Percentiles rank a stretch among this genome's conserved stretches.
Evolutionary conservation across 371 early-diverging fungal genomes (phyloP).

Genomic region (Mucor velutinosus): DNA sequence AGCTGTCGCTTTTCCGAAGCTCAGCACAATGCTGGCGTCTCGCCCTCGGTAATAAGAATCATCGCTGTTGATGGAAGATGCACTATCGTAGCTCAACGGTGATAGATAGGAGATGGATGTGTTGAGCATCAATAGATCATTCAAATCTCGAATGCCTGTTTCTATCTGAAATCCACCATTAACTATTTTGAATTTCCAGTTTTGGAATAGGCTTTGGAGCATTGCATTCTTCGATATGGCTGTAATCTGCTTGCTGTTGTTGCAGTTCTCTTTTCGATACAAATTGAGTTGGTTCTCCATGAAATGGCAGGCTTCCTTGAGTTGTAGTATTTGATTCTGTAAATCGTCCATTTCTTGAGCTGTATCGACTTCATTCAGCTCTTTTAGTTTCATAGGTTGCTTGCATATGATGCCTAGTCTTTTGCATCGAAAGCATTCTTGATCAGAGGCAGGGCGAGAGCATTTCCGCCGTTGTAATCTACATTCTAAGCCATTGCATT

Average conservation of each 20-base stretch:
- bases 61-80: not conserved
- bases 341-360: not conserved
- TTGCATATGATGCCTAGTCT: constrained; percentile 9
- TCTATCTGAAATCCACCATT: constrained; percentile 21
- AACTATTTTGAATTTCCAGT: constrained; percentile 10
- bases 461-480: constrained; percentile 21
- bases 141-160: constrained; percentile 19
- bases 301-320: not conserved
- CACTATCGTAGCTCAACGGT: not conserved
- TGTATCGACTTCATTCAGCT: not conserved
- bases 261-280: not conserved
- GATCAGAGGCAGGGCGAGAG: not conserved
- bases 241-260: not conserved
- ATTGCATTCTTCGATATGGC: not conserved
- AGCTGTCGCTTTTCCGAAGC: not conserved
- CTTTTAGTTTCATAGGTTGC: not conserved
- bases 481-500: constrained; percentile 6
- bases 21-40: not conserved
- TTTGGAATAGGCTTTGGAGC: not conserved
- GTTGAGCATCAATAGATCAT: constrained; percentile 9
- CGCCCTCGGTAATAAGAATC: not conserved
- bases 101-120: not conserved
- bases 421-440: constrained; percentile 12
- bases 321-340: not conserved
- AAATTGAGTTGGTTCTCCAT: constrained; percentile 7